Percentiles rank a stretch among this genome's conserved stretches.
phyloP scores from a whole-genome alignment of 495 filamentous ascomycete genomes.

The Aspergillus indologenus region DNA sequence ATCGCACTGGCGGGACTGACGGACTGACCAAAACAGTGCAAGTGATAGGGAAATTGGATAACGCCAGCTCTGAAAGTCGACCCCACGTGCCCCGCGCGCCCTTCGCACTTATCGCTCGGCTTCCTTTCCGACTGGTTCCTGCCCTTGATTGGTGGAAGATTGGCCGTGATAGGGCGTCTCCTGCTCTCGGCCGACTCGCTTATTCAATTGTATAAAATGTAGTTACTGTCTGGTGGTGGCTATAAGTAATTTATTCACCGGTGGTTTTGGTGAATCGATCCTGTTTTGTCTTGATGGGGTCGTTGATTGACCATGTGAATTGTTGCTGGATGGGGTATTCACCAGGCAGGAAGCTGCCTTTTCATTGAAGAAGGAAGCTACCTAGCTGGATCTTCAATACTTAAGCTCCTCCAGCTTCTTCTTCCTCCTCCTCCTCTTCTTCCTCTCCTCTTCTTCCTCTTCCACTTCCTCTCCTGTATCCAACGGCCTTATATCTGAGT shows the following conservation, averaged over 20 bases:
- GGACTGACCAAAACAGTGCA: background rate
- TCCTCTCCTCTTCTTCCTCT: background rate
- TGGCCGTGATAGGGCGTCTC: background rate
- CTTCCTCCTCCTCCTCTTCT: background rate
- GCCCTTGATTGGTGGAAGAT: background rate
- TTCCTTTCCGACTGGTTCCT: slow-evolving; percentile 3
- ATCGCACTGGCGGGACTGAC: too few species aligned
- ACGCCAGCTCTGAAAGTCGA: background rate
- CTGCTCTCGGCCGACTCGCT: slow-evolving; percentile 4
- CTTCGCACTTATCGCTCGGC: background rate
- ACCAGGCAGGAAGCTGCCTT: too few species aligned
- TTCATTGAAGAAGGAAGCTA: too few species aligned
- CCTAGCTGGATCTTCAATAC: too few species aligned
- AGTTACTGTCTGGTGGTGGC: too few species aligned
- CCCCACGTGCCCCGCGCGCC: slow-evolving; percentile 2
- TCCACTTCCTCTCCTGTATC: background rate
- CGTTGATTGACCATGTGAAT: background rate
- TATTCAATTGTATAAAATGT: too few species aligned
- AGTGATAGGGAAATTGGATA: background rate
- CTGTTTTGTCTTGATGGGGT: background rate
- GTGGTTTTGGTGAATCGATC: background rate
- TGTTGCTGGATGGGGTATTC: background rate
- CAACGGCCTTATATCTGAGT: too few species aligned
- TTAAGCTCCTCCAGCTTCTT: background rate
- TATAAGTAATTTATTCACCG: background rate